Evolutionary conservation across 495 filamentous ascomycete species (phyloP), one percentile per base, ranked within the genome.

Genomic region (Polyplosphaeria fusca): DNA sequence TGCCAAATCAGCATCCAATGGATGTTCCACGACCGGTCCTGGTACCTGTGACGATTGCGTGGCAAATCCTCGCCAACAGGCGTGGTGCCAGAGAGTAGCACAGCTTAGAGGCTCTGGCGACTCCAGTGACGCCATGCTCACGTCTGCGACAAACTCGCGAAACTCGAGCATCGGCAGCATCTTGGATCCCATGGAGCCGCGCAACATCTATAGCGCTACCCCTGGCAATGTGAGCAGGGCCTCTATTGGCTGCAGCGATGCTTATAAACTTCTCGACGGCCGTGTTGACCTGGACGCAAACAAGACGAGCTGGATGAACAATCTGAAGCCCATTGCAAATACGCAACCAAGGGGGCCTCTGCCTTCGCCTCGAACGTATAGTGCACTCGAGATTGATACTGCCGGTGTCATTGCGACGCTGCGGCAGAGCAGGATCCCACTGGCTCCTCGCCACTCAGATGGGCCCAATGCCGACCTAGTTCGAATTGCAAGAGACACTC

Each of bases 381-480:
- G 62, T 39, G 62, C 62, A 13, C 19, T 65, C 12, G 62, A 65
- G 28, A 46, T 65, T 12, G 62, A 65, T 26, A 58, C 57, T 14
- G 62, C 62, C 2, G 47, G 62, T 35, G 53, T 65, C 13, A 65
- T 65, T 16, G 53, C 57, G 24, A 61, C 62, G 14, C 43, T 65
- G 35, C 50, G 48, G 27, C 51, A 60, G 9, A 61, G 38, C 38
- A 57, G 60, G 52, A 28, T n/a, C 1, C 57, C 52, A 1, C 32
- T 65, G 2, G 30, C 28, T 0, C 57, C 62, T 9, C 56, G 62
- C 11, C 12, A 25, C 12, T 53, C 51, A 1, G 62, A 65, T 30
- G 62, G 57, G 5, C 22, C 20, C 12, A 52, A 57, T 22, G 37
- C 13, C 20, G 48, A 47, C 12, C 23, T 65, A 7, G 47, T 65